Evolutionary conservation across 2,329 filamentous ascomycete species (phyloP).

Genomic region (Lachnum nothofagi): DNA sequence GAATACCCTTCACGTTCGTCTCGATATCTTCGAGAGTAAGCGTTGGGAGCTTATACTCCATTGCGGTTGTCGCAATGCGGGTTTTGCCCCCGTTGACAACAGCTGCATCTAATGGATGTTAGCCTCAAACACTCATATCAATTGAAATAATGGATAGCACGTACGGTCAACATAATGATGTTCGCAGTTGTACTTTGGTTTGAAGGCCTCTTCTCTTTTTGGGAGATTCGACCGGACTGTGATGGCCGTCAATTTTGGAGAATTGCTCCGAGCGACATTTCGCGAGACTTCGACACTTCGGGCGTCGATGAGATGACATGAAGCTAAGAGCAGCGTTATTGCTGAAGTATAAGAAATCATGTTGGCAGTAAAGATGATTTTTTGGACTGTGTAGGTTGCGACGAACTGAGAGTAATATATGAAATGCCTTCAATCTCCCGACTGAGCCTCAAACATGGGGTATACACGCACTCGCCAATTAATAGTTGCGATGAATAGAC

Average conservation of each 20-base stretch:
- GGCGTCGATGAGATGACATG: conserved; percentile 1
- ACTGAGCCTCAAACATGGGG: too few species aligned
- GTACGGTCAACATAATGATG: conserved; percentile 20
- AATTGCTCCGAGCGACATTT: conserved; percentile 9
- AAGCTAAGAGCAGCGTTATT: not conserved
- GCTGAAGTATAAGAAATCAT: conserved; percentile 2
- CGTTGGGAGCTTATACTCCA: conserved; percentile 19
- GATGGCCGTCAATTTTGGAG: conserved; percentile 8
- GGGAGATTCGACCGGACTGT: conserved; percentile 5
- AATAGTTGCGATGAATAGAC: too few species aligned
- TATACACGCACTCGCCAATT: too few species aligned
- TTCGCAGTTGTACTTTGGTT: conserved; percentile 9
- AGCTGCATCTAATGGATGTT: not conserved
- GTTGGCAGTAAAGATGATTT: not conserved
- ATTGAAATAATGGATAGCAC: conserved; percentile 1
- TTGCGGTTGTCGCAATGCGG: conserved; percentile 15
- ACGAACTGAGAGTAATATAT: too few species aligned
- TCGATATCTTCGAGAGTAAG: conserved; percentile 20
- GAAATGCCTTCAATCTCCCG: too few species aligned
- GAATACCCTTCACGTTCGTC: conserved; percentile 3
- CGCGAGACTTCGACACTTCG: not conserved
- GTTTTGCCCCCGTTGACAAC: conserved; percentile 8
- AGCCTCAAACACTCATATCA: not conserved
- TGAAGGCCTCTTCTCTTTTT: conserved; percentile 13
- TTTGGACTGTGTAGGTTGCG: too few species aligned